Conservation (phyloP, 2,329 filamentous ascomycete species). For the Lasiodiplodia hormozganensis region DNA sequence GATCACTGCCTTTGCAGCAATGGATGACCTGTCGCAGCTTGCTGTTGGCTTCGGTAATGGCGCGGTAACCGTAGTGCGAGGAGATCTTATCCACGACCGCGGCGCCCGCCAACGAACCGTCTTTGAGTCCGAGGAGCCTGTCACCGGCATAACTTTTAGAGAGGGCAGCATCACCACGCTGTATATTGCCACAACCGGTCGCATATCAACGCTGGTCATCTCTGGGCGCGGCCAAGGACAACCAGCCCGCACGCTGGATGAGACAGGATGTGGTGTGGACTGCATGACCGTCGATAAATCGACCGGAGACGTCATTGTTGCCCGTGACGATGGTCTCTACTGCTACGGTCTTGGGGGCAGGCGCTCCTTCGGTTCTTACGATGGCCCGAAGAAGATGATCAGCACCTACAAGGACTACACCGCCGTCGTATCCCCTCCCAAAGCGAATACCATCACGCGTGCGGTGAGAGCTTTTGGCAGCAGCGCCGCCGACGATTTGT, state of each 20-base stretch:
- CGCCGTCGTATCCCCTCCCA: conserved; percentile 81
- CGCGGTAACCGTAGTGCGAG: conserved; percentile 88
- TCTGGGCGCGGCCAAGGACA: conserved; percentile 89
- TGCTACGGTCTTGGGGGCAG: conserved; percentile 87
- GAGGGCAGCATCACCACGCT: conserved; percentile 73
- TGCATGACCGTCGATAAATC: conserved; percentile 89
- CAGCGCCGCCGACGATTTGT: conserved; percentile 75
- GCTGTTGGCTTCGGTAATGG: conserved; percentile 97
- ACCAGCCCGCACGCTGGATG: conserved; percentile 85
- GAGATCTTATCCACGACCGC: conserved; percentile 93
- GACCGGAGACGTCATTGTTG: conserved; percentile 88
- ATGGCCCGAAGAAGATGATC: conserved; percentile 85
- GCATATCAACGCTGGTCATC: conserved; percentile 85
- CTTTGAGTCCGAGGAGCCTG: conserved; percentile 94
- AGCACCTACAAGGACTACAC: conserved; percentile 84
- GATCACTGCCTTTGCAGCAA: conserved; percentile 87
- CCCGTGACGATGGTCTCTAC: conserved; percentile 92
- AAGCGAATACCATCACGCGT: conserved; percentile 58
- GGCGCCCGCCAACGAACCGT: conserved; percentile 94
- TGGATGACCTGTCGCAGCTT: conserved; percentile 88
- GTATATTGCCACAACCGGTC: conserved; percentile 89
- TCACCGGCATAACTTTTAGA: conserved; percentile 86
- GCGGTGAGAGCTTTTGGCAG: conserved; percentile 77
- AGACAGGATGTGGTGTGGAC: conserved; percentile 87
- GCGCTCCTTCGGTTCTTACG: conserved; percentile 87